Evolutionary conservation across 768 basidiomycete genomes (phyloP).

Genomic region (Coprinopsis cinerea): DNA sequence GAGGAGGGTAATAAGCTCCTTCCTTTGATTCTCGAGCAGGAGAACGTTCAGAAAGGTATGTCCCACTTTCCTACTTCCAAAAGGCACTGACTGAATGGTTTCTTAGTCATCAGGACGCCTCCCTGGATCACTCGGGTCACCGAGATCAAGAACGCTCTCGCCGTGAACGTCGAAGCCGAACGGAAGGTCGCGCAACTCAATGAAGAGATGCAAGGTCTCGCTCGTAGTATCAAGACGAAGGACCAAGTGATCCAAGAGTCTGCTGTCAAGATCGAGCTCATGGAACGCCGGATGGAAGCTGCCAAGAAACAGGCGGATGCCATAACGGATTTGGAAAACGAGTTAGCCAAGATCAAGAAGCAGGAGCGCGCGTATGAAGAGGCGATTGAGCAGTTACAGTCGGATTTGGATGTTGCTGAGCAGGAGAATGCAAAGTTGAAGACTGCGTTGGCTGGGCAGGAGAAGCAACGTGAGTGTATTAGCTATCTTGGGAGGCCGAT

Average conservation of each 20-base stretch:
- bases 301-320: constrained; percentile 87
- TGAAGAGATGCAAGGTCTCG: constrained; percentile 86
- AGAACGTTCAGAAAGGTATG: constrained; percentile 77
- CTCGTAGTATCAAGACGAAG: constrained; percentile 77
- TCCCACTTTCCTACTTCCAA: no score
- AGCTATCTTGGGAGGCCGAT: neutral
- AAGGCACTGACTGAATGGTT: no score
- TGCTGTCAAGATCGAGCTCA: constrained; percentile 87
- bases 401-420: constrained; percentile 80
- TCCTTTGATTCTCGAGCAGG: constrained; percentile 65
- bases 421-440: constrained; percentile 86
- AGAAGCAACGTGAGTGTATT: constrained; percentile 57
- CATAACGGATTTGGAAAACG: constrained; percentile 74
- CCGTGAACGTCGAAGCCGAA: constrained; percentile 90
- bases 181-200: constrained; percentile 78
- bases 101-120: constrained; percentile 60
- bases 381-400: constrained; percentile 88
- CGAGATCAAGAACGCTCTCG: constrained; percentile 76
- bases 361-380: constrained; percentile 90
- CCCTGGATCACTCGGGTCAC: constrained; percentile 85
- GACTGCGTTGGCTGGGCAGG: constrained; percentile 54
- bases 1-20: constrained; percentile 67
- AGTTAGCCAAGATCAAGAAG: constrained; percentile 75
- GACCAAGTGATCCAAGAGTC: constrained; percentile 90
- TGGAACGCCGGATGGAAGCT: constrained; percentile 89